These are phyloP conservation scores for Oryza longistaminata DNA, from an alignment of 176 grass and related monocot species.

Conservation along the genomic window DNA sequence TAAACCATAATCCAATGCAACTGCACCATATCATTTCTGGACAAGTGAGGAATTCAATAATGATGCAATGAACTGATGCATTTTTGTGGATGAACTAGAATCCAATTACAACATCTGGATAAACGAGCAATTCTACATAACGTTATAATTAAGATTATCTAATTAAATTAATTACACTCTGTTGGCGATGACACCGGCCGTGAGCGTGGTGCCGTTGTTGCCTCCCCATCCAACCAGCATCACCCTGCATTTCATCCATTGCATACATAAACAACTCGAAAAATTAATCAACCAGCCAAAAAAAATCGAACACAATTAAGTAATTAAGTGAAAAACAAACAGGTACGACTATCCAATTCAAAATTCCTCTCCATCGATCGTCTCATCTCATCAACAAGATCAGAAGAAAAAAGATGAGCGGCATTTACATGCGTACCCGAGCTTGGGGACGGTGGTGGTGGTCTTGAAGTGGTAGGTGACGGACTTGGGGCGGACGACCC, in stretches of 20 bases:
- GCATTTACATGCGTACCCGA: constrained; percentile 56
- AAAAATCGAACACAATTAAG: neutral
- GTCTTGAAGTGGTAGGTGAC: constrained; percentile 89
- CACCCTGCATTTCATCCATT: constrained; percentile 37
- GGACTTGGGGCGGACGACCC: constrained; percentile 74
- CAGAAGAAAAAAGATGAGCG: too few relatives aligned
- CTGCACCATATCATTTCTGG: too few relatives aligned
- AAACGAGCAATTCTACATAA: too few relatives aligned
- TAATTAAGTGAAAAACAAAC: neutral
- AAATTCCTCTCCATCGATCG: too few relatives aligned
- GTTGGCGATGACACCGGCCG: constrained; percentile 71
- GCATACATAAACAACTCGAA: neutral
- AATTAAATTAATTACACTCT: constrained; percentile 38
- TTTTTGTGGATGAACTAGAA: too few relatives aligned
- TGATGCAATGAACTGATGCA: neutral
- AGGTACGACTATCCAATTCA: too few relatives aligned
- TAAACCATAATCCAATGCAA: too few relatives aligned
- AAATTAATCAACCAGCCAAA: neutral
- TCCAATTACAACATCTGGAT: too few relatives aligned
- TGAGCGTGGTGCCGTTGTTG: constrained; percentile 70
- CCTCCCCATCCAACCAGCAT: constrained; percentile 84
- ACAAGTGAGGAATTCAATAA: too few relatives aligned
- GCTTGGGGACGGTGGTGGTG: constrained; percentile 64
- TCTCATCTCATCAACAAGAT: too few relatives aligned
- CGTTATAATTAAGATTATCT: neutral